These are phyloP conservation scores for Dryas integrifolia DNA, from an alignment of 331 rosid species.

Conservation along the genomic window DNA sequence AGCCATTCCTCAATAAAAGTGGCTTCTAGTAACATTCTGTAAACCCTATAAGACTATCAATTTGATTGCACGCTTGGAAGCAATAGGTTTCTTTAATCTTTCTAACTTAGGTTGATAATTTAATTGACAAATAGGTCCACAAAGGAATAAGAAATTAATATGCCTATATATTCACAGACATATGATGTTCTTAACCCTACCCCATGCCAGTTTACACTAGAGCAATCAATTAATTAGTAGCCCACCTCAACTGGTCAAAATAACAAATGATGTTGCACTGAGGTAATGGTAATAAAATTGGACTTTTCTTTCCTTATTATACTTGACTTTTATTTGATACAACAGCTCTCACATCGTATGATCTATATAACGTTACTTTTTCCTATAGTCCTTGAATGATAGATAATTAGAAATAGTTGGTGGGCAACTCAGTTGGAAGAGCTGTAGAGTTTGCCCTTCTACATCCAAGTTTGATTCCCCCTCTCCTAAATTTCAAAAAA, in stretches of 20 bases:
- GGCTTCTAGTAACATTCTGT: conserved; percentile 7
- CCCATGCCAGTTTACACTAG: background rate
- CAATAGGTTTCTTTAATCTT: background rate
- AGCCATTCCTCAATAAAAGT: conserved; percentile 9
- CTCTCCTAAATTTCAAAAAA: too few relatives aligned
- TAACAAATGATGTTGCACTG: conserved; percentile 27
- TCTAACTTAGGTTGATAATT: background rate
- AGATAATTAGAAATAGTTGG: background rate
- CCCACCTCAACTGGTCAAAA: conserved; percentile 18
- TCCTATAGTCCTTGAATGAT: background rate
- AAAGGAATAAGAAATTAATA: background rate
- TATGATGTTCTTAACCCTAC: conserved; percentile 3
- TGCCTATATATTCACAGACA: conserved; percentile 7
- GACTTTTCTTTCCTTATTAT: background rate
- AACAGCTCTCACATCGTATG: too few relatives aligned
- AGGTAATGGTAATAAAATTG: conserved; percentile 15
- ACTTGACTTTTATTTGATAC: too few relatives aligned
- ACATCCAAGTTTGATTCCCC: too few relatives aligned
- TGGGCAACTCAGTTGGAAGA: too few relatives aligned
- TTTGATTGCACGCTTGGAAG: conserved; percentile 8
- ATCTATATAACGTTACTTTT: background rate
- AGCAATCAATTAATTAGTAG: conserved; percentile 8
- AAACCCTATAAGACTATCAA: background rate
- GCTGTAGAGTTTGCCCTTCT: too few relatives aligned
- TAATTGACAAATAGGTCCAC: background rate